Base-by-base conservation (phyloP, 2,329 filamentous ascomycete genomes). In the Nothomitra cinnamomea region DNA sequence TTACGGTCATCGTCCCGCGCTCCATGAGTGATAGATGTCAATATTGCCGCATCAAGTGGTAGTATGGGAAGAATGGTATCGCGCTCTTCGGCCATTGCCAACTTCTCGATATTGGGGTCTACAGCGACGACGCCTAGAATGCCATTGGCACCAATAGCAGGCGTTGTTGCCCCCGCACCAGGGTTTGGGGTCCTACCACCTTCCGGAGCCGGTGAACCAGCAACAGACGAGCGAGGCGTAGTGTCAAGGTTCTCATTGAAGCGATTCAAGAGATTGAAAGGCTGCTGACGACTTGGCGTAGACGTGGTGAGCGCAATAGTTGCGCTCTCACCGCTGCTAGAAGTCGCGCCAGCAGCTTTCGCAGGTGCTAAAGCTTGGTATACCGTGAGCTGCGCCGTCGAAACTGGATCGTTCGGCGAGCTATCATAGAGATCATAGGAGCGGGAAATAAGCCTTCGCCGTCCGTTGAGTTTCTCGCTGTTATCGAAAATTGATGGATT, bases 361-460 rank as follows among this genome's bases (percentile, higher is more conserved):
- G 42, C 4, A 42, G 66, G 74, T 58, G 66, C 72, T 53, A 76
- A 74, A 40, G 71, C 69, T 38, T 73, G 70, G 57, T 80, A 68
- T 32, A 83, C 74, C 45, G 76, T 82, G 7, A 87, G 72, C 67
- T 98, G 92, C 3, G 92, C 90, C 7, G 82, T 75, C 0, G 92
- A 95, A 1, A 81, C 72, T 1, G 92, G 92, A 63, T 98, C 92
- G 64, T 96, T 94, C 0, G 89, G 87, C 12, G 90, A 84, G 25
- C 84, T 82, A 57, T 96, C 92, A 66, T 98, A 98, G 12, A 94
- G 80, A 64, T 98, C 94, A 61, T 89, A 88, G 0, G 90, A 95
- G 38, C 86, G 83, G 54, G 87, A 82, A 32, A 96, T 80, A 21
- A 96, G 73, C 62, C 83, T 88, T 58, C 87, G 79, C 51, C 90